Evolutionary conservation across 2,329 filamentous ascomycete genomes (phyloP).

Genomic region (Aspergillus brasiliensis): DNA sequence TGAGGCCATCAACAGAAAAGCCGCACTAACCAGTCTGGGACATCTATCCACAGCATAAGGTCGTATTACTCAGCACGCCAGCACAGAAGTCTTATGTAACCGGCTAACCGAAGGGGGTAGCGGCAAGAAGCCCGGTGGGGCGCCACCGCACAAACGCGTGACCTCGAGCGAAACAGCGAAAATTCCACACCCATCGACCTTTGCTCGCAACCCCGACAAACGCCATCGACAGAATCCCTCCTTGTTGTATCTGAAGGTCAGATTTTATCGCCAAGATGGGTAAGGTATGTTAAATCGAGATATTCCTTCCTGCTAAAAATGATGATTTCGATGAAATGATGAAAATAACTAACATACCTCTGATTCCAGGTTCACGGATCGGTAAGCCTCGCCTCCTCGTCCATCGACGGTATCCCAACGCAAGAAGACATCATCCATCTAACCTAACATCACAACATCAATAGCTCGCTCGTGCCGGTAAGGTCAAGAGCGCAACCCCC

Average conservation of each 20-base stretch:
- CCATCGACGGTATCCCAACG: not conserved
- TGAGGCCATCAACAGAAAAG: no score
- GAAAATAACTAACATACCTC: constrained; percentile 3
- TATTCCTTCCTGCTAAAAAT: not conserved
- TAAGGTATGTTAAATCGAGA: constrained; percentile 14
- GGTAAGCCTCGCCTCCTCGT: constrained; percentile 5
- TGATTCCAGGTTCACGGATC: constrained; percentile 17
- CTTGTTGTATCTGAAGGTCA: constrained; percentile 7
- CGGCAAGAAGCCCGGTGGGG: constrained; percentile 1
- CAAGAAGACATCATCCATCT: not conserved
- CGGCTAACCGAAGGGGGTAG: constrained; percentile 7
- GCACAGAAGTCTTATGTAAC: constrained; percentile 3
- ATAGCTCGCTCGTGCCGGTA: constrained; percentile 28
- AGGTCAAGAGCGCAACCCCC: constrained; percentile 29
- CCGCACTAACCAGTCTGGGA: no score
- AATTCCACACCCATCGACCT: constrained; percentile 13
- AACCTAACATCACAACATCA: not conserved
- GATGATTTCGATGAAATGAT: not conserved
- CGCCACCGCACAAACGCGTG: constrained; percentile 18
- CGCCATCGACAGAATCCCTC: constrained; percentile 13
- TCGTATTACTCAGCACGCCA: not conserved
- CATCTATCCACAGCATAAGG: no score
- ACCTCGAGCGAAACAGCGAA: constrained; percentile 13
- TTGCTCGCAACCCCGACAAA: constrained; percentile 11
- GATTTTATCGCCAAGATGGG: constrained; percentile 15